Evolutionary conservation across 2,329 filamentous ascomycete genomes (phyloP).

Genomic region (Lecanicillium sp.): DNA sequence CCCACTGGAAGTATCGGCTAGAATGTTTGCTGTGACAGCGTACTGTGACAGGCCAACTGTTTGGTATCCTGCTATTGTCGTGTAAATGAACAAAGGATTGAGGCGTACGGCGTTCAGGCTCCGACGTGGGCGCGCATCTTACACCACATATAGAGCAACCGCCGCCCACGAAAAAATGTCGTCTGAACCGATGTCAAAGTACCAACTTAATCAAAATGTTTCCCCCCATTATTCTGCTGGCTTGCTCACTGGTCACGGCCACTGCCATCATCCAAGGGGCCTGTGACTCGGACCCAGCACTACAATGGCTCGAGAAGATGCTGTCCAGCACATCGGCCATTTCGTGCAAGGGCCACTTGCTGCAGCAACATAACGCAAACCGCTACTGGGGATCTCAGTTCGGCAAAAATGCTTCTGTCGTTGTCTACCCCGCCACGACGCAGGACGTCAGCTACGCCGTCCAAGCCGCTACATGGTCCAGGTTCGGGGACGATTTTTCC

Average conservation of each 20-base stretch:
- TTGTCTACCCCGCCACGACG: conserved; percentile 12
- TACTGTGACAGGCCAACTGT: no score
- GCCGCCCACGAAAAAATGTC: no score
- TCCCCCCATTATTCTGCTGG: no score
- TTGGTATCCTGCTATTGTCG: no score
- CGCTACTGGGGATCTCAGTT: conserved; percentile 16
- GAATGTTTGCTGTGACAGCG: no score
- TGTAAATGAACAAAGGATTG: no score
- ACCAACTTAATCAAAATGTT: no score
- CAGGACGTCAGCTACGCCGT: conserved; percentile 12
- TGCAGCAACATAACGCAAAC: conserved; percentile 12
- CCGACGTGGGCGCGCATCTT: no score
- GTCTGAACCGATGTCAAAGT: no score
- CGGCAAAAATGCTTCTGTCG: conserved; percentile 14
- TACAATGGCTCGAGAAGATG: conserved; percentile 6
- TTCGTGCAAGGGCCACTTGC: conserved; percentile 11
- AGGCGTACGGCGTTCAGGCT: no score
- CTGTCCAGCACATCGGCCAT: conserved; percentile 11
- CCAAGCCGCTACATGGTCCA: conserved; percentile 8
- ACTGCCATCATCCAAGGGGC: background rate
- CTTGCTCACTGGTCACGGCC: background rate
- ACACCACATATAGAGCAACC: no score
- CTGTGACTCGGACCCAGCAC: conserved; percentile 8
- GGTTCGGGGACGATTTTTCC: conserved; percentile 7
- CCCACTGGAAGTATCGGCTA: no score